Conservation (phyloP, 257 asterid species). For the Solanum paucissectum region DNA sequence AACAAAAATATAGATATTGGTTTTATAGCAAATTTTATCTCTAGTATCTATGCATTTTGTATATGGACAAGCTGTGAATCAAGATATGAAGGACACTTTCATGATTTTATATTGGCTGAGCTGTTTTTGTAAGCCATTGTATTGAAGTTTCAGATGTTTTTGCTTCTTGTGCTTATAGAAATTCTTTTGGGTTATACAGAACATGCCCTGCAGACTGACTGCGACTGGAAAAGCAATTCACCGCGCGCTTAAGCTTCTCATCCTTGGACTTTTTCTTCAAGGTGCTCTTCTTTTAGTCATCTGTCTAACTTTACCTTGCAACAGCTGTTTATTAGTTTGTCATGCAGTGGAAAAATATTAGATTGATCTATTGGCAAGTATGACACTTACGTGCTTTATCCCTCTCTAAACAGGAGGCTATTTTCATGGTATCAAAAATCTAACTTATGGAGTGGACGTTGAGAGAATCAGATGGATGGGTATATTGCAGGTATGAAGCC, state of each 20-base stretch:
- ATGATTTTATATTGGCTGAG: not conserved
- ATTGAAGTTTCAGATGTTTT: not conserved
- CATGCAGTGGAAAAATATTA: not conserved
- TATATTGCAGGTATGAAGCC: constrained; percentile 42
- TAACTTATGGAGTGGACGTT: constrained; percentile 56
- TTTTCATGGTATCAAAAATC: constrained; percentile 41
- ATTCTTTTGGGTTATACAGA: constrained; percentile 17
- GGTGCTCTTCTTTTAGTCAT: constrained; percentile 23
- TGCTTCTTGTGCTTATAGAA: not conserved
- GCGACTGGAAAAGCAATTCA: constrained; percentile 42
- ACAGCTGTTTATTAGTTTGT: not conserved
- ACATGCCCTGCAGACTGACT: constrained; percentile 28
- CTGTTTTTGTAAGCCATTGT: not conserved
- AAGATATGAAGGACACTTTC: not conserved
- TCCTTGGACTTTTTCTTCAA: constrained; percentile 57
- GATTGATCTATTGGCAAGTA: not conserved
- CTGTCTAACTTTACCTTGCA: not conserved
- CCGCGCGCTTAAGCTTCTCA: constrained; percentile 37
- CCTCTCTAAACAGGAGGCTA: constrained; percentile 38
- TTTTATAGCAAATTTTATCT: not conserved
- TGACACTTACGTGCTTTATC: not conserved
- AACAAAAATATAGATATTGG: not conserved
- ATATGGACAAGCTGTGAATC: not conserved
- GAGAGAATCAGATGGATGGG: constrained; percentile 60
- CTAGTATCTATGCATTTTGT: not conserved